These are phyloP conservation scores for Lactifluus echinatus DNA, from an alignment of 768 basidiomycete genomes.

Conservation along the genomic window DNA sequence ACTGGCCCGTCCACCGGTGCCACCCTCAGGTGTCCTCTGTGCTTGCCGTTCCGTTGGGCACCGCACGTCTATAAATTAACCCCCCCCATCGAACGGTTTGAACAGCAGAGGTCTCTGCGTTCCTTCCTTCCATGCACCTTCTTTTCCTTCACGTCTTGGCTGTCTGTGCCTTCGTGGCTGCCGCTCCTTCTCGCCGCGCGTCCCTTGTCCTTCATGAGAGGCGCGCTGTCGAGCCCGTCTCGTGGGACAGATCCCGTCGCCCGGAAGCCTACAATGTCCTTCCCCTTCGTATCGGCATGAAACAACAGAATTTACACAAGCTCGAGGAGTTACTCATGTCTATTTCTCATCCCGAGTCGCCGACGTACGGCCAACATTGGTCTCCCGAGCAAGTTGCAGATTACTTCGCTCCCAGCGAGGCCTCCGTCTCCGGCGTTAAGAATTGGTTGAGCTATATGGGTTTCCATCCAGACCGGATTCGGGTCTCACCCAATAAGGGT, in stretches of 20 bases:
- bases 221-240: slow-evolving; percentile 28
- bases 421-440: slow-evolving; percentile 32
- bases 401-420: slow-evolving; percentile 34
- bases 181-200: slow-evolving; percentile 13
- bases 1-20: too few species aligned
- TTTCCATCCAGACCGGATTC: slow-evolving; percentile 29
- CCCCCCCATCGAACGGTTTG: too few species aligned
- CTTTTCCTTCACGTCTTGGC: slow-evolving; percentile 12
- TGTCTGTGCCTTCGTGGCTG: slow-evolving; percentile 18
- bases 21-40: too few species aligned
- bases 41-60: too few species aligned
- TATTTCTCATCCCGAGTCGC: slow-evolving; percentile 37
- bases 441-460: slow-evolving; percentile 35
- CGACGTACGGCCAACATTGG: slow-evolving; percentile 41
- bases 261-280: slow-evolving; percentile 28
- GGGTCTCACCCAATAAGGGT: slow-evolving; percentile 27
- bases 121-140: slow-evolving; percentile 4
- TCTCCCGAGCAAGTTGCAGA: slow-evolving; percentile 31
- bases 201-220: slow-evolving; percentile 33
- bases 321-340: slow-evolving; percentile 36
- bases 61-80: too few species aligned
- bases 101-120: too few species aligned
- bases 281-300: slow-evolving; percentile 39
- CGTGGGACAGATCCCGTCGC: slow-evolving; percentile 29
- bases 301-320: slow-evolving; percentile 33